Conservation (phyloP, 192 early-diverging fungal species). For the Tieghemiomyces parasiticus region DNA sequence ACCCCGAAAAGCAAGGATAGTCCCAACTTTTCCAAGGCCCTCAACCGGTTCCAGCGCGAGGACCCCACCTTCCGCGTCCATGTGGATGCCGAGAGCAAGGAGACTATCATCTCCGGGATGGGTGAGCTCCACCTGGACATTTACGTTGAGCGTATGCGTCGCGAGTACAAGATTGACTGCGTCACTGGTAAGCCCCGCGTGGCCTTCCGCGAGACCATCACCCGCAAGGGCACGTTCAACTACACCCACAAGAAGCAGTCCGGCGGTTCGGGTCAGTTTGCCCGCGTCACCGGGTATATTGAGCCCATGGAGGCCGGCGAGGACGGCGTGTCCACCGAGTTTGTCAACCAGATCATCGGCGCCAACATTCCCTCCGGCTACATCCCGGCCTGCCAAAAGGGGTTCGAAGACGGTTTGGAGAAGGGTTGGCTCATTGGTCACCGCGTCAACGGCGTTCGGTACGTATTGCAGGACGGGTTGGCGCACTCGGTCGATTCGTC, state of each 20-base stretch:
- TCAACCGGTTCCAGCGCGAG: conserved; percentile 70
- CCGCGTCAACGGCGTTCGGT: conserved; percentile 67
- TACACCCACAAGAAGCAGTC: conserved; percentile 99
- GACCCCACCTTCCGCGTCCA: conserved; percentile 78
- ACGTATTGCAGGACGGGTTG: conserved; percentile 84
- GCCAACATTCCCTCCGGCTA: conserved; percentile 88
- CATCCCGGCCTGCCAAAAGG: conserved; percentile 94
- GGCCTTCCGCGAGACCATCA: conserved; percentile 92
- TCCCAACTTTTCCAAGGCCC: conserved; percentile 44
- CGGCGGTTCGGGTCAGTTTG: conserved; percentile 95
- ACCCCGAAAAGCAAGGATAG: conserved; percentile 83
- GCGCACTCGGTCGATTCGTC: conserved; percentile 90
- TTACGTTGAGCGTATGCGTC: conserved; percentile 96
- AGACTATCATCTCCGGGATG: conserved; percentile 83
- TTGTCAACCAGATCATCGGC: conserved; percentile 75
- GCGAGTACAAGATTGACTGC: conserved; percentile 94
- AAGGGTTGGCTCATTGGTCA: conserved; percentile 89
- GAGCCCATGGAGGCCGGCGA: conserved; percentile 60
- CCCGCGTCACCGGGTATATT: conserved; percentile 76
- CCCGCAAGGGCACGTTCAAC: conserved; percentile 55
- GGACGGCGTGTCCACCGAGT: conserved; percentile 52
- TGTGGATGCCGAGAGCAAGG: conserved; percentile 62
- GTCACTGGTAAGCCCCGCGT: conserved; percentile 94
- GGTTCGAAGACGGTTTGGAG: conserved; percentile 75
- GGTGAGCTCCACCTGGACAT: conserved; percentile 79